These are phyloP conservation scores for Astrephomene gubernaculifera DNA, from an alignment of 139 green algal species.

Conservation along the genomic window DNA sequence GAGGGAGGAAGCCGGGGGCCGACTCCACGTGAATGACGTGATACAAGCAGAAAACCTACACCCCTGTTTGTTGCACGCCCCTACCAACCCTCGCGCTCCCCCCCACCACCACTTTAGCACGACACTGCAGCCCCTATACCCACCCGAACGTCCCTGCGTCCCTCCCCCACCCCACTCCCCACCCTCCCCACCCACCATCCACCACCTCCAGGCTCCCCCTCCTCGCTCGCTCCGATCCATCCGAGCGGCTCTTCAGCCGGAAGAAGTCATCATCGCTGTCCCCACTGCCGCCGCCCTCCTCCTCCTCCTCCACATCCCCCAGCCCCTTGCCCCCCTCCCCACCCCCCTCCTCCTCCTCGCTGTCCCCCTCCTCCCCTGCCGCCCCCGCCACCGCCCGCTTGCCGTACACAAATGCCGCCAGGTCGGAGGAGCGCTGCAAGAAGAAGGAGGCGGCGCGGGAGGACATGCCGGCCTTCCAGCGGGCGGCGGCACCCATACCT, in stretches of 20 bases:
- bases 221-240: slow-evolving; percentile 10
- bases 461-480: slow-evolving; percentile 56
- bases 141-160: neutral
- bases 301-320: slow-evolving; percentile 26
- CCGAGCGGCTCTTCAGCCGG: slow-evolving; percentile 38
- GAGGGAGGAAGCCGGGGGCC: slow-evolving; percentile 13
- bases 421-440: slow-evolving; percentile 49
- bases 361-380: slow-evolving; percentile 11
- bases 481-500: slow-evolving; percentile 57
- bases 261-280: slow-evolving; percentile 55
- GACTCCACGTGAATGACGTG: no score
- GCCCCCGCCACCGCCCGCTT: slow-evolving; percentile 33
- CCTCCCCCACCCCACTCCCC: neutral
- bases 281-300: slow-evolving; percentile 35
- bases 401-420: slow-evolving; percentile 64
- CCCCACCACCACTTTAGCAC: no score
- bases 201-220: slow-evolving; percentile 51
- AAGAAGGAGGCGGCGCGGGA: slow-evolving; percentile 51
- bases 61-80: no score
- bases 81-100: no score
- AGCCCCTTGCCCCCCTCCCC: slow-evolving; percentile 3
- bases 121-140: neutral
- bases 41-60: no score
- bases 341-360: slow-evolving; percentile 15
- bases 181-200: slow-evolving; percentile 58